Evolutionary conservation across 208 protist species (phyloP), one percentile per base, ranked within the genome.

Genomic region (Crithidia bombi): DNA sequence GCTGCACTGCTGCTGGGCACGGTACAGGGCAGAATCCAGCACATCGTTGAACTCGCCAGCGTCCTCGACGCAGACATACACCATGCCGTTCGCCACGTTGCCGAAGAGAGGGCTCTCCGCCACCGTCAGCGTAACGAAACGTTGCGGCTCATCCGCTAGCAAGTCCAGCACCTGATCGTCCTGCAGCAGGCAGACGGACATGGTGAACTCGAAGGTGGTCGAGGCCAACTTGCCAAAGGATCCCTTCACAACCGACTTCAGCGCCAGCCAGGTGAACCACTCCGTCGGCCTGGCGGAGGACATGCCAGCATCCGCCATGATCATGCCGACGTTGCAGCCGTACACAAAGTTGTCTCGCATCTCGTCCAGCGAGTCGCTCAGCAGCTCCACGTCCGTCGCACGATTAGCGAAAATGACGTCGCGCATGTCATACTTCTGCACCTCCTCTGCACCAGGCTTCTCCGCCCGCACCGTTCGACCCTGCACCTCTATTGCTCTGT

Each of bases 101-200:
- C 87, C 87, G 67, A 93, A 93, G 17, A 93, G 58, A 1, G 87
- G 87, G 52, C 73, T 87, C 58, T 93, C 81, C 1, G 79, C 84
- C n/a, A 93, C 85, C 39, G 70, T 71, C 62, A 93, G 75, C 2
- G 57, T 79, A 36, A 73, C 57, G 36, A 83, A 81, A 32, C 65
- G 64, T n/a, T 65, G 52, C 65, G 68, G 71, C 21, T 62, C 56
- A 32, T 79, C 73, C 17, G 64, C 69, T 2, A 93, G 69, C 5
- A 93, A 67, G 65, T 93, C 87, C 65, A 89, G 75, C 54, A 90
- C 81, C 52, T 89, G 76, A 44, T 90, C 87, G 55, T 93, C 87
- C 52, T 90, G 85, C 39, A 90, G 68, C 26, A 90, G 44, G 50
- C 77, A 90, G 46, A 90, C 44, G 5, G 87, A 93, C 56, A 89